Evolutionary conservation across 2,329 filamentous ascomycete species (phyloP), one percentile per base, ranked within the genome.

Genomic region (Fusarium poae): DNA sequence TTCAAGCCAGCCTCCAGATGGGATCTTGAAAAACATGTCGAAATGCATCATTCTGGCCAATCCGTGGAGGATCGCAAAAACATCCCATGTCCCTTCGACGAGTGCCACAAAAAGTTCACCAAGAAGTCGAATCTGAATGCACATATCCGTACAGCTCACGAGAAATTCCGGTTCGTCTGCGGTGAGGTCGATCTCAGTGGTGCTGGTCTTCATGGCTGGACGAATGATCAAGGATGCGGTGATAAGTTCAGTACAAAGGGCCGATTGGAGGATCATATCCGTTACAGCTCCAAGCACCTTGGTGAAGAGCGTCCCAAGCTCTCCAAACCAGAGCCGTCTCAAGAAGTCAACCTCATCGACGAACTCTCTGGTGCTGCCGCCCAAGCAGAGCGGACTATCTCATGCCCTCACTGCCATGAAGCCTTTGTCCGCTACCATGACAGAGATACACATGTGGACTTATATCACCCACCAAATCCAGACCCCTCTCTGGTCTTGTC

Each of bases 241-340:
- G 87, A 89, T 64, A 86, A 86, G 35, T 96, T 97, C 74, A 87
- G 88, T 61, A 92, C 91, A 65, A 97, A 97, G 78, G 86, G 88
- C 20, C 89, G 89, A 30, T 85, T 97, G 0, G 92, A 95, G 77
- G 91, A 96, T 70, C 95, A 98, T 76, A 85, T 97, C 44, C 89
- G 92, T 21, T 93, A 91, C 46, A 87, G 92, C 23, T 93, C 91
- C 48, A 87, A 92, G 23, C 95, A 98, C 77, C 82, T 97, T 27
- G 88, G 89, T n/a, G 74, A 79, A 18, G 79, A 82, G 57, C 82
- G 86, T 15, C 83, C 84, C 34, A 72, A 74, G 59, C 60, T 76
- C 40, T 74, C 68, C 53, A 69, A 70, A 57, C 54, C 70, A 39
- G 57, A 65, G 44, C 43, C 49, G 18, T 42, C 67, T 11, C 39